A percentile compares a stretch with the other conserved stretches of the same genome.
Conservation (phyloP, 768 basidiomycete species). For the Floccularia luteovirens region DNA sequence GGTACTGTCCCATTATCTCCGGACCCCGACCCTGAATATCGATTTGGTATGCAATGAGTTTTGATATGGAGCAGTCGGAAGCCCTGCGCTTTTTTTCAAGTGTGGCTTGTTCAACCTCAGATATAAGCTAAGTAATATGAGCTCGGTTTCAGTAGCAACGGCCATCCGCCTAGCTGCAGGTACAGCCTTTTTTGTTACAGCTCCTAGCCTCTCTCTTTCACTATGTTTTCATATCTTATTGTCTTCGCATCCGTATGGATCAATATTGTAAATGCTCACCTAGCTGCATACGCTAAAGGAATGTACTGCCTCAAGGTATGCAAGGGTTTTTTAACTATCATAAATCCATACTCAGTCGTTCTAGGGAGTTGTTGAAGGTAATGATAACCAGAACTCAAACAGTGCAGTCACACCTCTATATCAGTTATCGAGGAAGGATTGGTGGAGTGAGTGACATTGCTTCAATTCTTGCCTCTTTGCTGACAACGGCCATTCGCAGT, state of each 20-base stretch:
- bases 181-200: no score
- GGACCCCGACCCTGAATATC: no score
- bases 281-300: slow-evolving; percentile 31
- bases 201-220: no score
- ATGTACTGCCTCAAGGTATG: slow-evolving; percentile 42
- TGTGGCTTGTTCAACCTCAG: no score
- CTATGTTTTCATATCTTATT: no score
- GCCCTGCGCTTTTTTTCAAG: no score
- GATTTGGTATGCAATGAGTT: no score
- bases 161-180: no score
- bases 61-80: no score
- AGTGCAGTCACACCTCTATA: slow-evolving; percentile 34
- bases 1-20: no score
- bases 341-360: neutral
- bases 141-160: no score
- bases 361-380: slow-evolving; percentile 19
- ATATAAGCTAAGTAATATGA: no score
- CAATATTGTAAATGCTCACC: slow-evolving; percentile 25
- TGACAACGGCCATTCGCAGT: slow-evolving; percentile 15
- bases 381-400: slow-evolving; percentile 27
- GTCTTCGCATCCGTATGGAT: slow-evolving; percentile 6
- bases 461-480: neutral
- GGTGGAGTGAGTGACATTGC: slow-evolving; percentile 33
- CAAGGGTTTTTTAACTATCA: slow-evolving; percentile 2
- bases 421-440: slow-evolving; percentile 27